Evolutionary conservation across 208 protist genomes (phyloP).

Genomic region (Leishmania guyanensis): DNA sequence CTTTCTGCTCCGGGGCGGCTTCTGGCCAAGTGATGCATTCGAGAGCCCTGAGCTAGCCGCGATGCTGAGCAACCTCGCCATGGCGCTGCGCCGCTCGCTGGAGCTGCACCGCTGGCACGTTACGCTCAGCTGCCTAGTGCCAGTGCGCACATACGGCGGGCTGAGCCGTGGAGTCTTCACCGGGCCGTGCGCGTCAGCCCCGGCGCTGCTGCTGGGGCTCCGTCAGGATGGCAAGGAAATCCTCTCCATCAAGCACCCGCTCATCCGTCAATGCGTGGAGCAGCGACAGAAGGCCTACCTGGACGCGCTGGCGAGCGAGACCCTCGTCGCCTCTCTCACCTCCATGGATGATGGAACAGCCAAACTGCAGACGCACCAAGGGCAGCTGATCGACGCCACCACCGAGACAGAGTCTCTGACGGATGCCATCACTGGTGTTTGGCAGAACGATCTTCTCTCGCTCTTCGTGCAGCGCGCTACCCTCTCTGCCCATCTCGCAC

Average conservation of each 20-base stretch:
- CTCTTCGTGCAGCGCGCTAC: slow-evolving; percentile 64
- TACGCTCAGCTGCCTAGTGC: slow-evolving; percentile 78
- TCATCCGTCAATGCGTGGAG: slow-evolving; percentile 32
- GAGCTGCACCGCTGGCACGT: slow-evolving; percentile 90
- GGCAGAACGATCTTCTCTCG: slow-evolving; percentile 58
- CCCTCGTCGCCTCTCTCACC: neutral
- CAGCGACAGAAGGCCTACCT: slow-evolving; percentile 33
- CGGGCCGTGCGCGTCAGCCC: slow-evolving; percentile 56
- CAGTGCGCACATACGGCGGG: slow-evolving; percentile 76
- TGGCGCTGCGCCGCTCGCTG: slow-evolving; percentile 82
- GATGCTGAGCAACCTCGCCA: slow-evolving; percentile 75
- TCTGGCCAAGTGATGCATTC: slow-evolving; percentile 87
- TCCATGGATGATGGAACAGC: neutral
- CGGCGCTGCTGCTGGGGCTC: slow-evolving; percentile 68
- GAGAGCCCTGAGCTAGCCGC: slow-evolving; percentile 75
- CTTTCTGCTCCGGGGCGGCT: slow-evolving; percentile 87
- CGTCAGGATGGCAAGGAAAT: slow-evolving; percentile 56
- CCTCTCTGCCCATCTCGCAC: slow-evolving; percentile 63
- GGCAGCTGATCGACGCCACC: slow-evolving; percentile 8
- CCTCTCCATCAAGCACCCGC: slow-evolving; percentile 43
- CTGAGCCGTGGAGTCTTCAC: slow-evolving; percentile 87
- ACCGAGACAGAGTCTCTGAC: slow-evolving; percentile 19
- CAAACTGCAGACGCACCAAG: slow-evolving; percentile 7
- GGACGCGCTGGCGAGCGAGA: neutral
- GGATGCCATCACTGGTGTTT: slow-evolving; percentile 13